These are phyloP conservation scores for Candida tallmaniae DNA, from an alignment of 805 yeast species.

Conservation along the genomic window DNA sequence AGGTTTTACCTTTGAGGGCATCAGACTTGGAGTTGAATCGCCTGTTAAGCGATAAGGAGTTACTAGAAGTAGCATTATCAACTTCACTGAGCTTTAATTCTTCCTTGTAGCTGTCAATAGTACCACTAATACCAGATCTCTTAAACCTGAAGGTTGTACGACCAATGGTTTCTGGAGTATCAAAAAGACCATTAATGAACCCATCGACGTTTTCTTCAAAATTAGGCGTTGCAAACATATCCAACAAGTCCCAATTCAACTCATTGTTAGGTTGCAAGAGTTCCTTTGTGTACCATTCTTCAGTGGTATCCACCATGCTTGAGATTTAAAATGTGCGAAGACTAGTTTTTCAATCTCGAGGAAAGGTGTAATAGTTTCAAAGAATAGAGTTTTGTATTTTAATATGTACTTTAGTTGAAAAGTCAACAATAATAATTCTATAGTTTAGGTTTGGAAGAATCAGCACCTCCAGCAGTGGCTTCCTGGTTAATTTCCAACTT, in stretches of 20 bases:
- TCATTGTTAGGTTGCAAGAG: slow-evolving; percentile 60
- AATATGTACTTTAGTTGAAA: too few relatives aligned
- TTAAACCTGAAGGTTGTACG: slow-evolving; percentile 65
- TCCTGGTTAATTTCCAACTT: slow-evolving; percentile 50
- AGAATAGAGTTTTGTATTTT: too few relatives aligned
- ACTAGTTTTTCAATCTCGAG: too few relatives aligned
- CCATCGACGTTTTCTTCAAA: slow-evolving; percentile 13
- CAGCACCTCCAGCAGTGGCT: slow-evolving; percentile 57
- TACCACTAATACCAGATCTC: slow-evolving; percentile 73
- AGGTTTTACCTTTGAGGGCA: slow-evolving; percentile 63
- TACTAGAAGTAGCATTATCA: slow-evolving; percentile 57
- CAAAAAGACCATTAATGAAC: slow-evolving; percentile 47
- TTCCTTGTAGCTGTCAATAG: slow-evolving; percentile 60
- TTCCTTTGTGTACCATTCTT: slow-evolving; percentile 17
- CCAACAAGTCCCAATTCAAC: slow-evolving; percentile 68
- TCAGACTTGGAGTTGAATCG: slow-evolving; percentile 59
- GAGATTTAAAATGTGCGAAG: too few relatives aligned
- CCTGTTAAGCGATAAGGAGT: slow-evolving; percentile 70
- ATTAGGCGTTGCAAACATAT: slow-evolving; percentile 52
- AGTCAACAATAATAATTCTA: slow-evolving; percentile 18
- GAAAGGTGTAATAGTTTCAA: too few relatives aligned
- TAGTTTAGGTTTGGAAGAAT: slow-evolving; percentile 43
- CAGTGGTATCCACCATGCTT: neutral
- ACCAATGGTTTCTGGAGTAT: slow-evolving; percentile 55
- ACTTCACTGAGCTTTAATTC: slow-evolving; percentile 38